These are phyloP conservation scores for Gardenia jasminoides DNA, from an alignment of 257 asterid species.

Conservation along the genomic window DNA sequence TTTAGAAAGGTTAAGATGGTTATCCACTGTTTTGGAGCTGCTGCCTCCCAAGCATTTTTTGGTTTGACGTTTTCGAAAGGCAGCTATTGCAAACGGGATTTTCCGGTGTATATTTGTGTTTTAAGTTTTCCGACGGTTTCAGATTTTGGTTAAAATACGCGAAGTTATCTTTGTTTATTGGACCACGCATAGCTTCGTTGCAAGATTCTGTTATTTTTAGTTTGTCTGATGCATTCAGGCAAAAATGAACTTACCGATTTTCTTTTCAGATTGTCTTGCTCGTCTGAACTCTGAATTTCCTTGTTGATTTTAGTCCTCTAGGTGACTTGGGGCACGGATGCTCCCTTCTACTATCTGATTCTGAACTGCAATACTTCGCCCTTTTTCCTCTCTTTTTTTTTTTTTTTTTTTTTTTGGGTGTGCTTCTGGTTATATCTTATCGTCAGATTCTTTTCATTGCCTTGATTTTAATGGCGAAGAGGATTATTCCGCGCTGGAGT, in stretches of 20 bases:
- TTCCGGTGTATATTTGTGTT: background rate
- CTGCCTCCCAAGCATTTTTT: background rate
- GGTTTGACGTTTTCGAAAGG: background rate
- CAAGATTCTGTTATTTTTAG: background rate
- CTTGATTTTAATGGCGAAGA: background rate
- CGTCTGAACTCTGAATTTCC: background rate
- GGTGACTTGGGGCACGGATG: background rate
- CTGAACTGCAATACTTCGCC: background rate
- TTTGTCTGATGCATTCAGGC: background rate
- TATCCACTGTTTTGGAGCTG: background rate
- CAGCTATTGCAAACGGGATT: background rate
- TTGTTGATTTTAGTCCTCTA: too few relatives aligned
- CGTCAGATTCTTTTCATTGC: background rate
- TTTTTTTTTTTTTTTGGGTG: background rate
- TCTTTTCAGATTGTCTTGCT: background rate
- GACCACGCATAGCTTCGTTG: background rate
- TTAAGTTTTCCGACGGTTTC: background rate
- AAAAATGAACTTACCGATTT: too few relatives aligned
- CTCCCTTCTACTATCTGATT: background rate
- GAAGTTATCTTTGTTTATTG: background rate
- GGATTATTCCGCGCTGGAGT: background rate
- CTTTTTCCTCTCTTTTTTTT: background rate
- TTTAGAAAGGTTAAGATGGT: background rate
- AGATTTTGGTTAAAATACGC: background rate
- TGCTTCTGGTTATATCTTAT: background rate